Evolutionary conservation across 768 basidiomycete species (phyloP).

Genomic region (Suillus bovinus): DNA sequence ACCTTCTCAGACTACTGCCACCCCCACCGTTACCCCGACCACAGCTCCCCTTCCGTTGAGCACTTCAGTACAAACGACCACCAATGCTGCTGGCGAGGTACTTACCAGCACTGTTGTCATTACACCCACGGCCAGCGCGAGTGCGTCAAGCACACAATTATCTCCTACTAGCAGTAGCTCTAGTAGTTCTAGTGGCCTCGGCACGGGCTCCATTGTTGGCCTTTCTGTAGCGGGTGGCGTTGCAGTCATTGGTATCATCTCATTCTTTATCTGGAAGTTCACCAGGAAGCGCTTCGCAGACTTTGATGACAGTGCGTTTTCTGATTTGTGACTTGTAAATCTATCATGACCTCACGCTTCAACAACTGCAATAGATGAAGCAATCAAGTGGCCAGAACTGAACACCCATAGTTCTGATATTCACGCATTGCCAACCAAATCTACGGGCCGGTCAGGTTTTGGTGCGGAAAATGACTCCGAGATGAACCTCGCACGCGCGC

Average conservation of each 20-base stretch:
- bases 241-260: constrained; percentile 66
- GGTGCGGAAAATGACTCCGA: constrained; percentile 60
- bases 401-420: constrained; percentile 61
- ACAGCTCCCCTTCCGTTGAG: constrained; percentile 10
- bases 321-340: constrained; percentile 14
- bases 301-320: constrained; percentile 75
- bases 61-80: constrained; percentile 22
- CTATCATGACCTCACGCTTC: constrained; percentile 6
- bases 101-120: constrained; percentile 26
- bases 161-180: constrained; percentile 21
- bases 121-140: constrained; percentile 21
- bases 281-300: constrained; percentile 74
- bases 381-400: constrained; percentile 91
- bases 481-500: constrained; percentile 52
- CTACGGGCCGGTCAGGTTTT: constrained; percentile 72
- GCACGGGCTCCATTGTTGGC: constrained; percentile 75
- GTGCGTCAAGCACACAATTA: constrained; percentile 27
- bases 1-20: constrained; percentile 11
- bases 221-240: constrained; percentile 82
- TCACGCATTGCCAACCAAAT: constrained; percentile 66
- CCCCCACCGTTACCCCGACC: constrained; percentile 5
- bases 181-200: constrained; percentile 40
- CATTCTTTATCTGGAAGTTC: constrained; percentile 85
- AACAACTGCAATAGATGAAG: constrained; percentile 53
- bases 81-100: constrained; percentile 30